A percentile compares a stretch with the other conserved stretches of the same genome.
Evolutionary conservation across 306 rosid genomes (phyloP).

Genomic region (Pterocarpus santalinus): DNA sequence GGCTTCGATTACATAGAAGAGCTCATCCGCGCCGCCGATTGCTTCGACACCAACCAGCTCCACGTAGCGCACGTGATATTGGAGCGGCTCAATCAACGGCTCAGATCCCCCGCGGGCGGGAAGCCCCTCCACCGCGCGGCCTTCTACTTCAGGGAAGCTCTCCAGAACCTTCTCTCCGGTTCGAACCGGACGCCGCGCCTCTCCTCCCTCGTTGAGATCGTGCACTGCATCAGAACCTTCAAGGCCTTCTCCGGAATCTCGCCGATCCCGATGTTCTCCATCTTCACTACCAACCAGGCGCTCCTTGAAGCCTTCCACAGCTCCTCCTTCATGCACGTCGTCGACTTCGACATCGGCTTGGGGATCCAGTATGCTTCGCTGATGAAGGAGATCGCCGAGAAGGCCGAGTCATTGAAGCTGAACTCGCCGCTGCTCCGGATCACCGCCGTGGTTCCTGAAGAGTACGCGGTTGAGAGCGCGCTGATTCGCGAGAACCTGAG

Average conservation of each 20-base stretch:
- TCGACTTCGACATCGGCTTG: conserved; percentile 88
- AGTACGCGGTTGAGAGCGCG: conserved; percentile 67
- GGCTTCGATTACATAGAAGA: conserved; percentile 78
- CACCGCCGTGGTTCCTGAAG: conserved; percentile 79
- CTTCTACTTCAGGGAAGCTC: conserved; percentile 80
- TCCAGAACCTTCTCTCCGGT: conserved; percentile 73
- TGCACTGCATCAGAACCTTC: conserved; percentile 70
- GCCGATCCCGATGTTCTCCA: conserved; percentile 84
- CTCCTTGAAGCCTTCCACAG: conserved; percentile 74
- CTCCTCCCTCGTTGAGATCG: conserved; percentile 76
- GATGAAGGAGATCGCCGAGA: conserved; percentile 81
- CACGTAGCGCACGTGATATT: conserved; percentile 71
- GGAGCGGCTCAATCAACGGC: conserved; percentile 80
- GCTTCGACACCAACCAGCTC: conserved; percentile 74
- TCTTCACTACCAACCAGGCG: conserved; percentile 88
- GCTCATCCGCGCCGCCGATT: conserved; percentile 75
- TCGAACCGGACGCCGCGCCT: conserved; percentile 56
- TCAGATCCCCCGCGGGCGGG: conserved; percentile 59
- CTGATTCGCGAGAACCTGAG: conserved; percentile 68
- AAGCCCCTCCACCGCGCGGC: conserved; percentile 77
- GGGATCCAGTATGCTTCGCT: conserved; percentile 90
- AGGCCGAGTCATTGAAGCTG: conserved; percentile 50
- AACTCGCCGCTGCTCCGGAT: conserved; percentile 63
- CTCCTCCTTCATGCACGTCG: conserved; percentile 67
- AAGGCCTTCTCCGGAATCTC: conserved; percentile 78